These are phyloP conservation scores for Penicillium nordicum DNA, from an alignment of 2,329 filamentous ascomycete species.

Conservation along the genomic window DNA sequence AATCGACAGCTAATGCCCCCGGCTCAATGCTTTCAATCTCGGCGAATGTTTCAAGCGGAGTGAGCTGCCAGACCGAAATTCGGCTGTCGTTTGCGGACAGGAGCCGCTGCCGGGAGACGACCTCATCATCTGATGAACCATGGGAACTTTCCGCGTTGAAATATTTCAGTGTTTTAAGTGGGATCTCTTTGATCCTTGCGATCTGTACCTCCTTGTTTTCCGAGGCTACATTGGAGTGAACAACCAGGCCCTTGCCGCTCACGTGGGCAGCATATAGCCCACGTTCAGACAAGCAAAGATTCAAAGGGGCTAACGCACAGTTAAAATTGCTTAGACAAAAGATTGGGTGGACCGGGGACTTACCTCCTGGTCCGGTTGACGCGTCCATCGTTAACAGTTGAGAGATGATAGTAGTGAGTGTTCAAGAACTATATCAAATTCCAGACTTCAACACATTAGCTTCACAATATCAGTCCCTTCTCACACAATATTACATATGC, in stretches of 20 bases:
- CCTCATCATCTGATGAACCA: neutral
- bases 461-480: neutral
- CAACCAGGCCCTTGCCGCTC: slow-evolving; percentile 32
- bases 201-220: slow-evolving; percentile 32
- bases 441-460: neutral
- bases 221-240: slow-evolving; percentile 31
- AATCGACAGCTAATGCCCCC: slow-evolving; percentile 36
- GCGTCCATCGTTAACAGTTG: slow-evolving; percentile 27
- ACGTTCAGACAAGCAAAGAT: slow-evolving; percentile 30
- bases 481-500: neutral
- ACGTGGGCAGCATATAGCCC: slow-evolving; percentile 29
- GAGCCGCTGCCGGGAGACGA: slow-evolving; percentile 28
- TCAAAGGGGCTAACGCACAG: slow-evolving; percentile 12
- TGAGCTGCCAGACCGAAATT: slow-evolving; percentile 37
- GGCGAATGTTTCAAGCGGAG: slow-evolving; percentile 36
- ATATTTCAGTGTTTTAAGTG: slow-evolving; percentile 32
- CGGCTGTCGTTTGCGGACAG: slow-evolving; percentile 35
- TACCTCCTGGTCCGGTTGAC: slow-evolving; percentile 26
- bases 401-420: neutral
- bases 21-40: slow-evolving; percentile 42
- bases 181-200: slow-evolving; percentile 32
- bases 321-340: neutral
- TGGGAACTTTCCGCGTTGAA: slow-evolving; percentile 6
- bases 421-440: neutral
- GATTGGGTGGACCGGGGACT: neutral